Conservation (phyloP, 176 grass and related monocot genomes). For the Bromus sterilis region DNA sequence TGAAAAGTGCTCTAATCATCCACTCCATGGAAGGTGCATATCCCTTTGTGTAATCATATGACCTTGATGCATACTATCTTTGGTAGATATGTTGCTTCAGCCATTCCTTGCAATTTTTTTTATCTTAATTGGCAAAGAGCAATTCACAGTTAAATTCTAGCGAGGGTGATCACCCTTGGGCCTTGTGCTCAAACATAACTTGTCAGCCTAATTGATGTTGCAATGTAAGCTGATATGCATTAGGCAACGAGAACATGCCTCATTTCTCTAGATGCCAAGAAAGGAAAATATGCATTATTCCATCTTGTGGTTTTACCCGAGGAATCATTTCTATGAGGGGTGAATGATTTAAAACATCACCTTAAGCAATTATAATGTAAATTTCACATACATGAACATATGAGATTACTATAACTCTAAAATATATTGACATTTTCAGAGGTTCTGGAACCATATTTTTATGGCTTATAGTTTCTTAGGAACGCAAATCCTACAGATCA, state of each 20-base stretch:
- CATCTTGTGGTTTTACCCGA: not conserved
- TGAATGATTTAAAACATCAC: not conserved
- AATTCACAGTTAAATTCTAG: too few species aligned
- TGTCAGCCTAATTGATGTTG: not conserved
- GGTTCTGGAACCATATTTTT: too few species aligned
- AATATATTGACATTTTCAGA: not conserved
- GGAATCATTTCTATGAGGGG: not conserved
- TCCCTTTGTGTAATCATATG: not conserved
- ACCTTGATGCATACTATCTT: not conserved
- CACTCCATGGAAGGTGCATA: not conserved
- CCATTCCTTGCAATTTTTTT: not conserved
- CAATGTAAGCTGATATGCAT: not conserved
- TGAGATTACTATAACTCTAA: not conserved
- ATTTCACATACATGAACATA: not conserved
- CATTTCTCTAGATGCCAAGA: not conserved
- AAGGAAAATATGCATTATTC: not conserved
- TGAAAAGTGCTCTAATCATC: not conserved
- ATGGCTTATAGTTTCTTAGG: not conserved
- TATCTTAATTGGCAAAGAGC: not conserved
- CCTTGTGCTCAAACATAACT: not conserved
- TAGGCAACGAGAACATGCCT: not conserved
- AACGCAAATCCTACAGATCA: not conserved
- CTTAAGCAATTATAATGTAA: not conserved
- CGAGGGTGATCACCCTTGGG: too few species aligned
- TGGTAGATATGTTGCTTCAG: not conserved